Percentiles rank a stretch among this genome's conserved stretches.
Conservation (phyloP, 2,329 filamentous ascomycete species). For the Colletotrichum sp. region DNA sequence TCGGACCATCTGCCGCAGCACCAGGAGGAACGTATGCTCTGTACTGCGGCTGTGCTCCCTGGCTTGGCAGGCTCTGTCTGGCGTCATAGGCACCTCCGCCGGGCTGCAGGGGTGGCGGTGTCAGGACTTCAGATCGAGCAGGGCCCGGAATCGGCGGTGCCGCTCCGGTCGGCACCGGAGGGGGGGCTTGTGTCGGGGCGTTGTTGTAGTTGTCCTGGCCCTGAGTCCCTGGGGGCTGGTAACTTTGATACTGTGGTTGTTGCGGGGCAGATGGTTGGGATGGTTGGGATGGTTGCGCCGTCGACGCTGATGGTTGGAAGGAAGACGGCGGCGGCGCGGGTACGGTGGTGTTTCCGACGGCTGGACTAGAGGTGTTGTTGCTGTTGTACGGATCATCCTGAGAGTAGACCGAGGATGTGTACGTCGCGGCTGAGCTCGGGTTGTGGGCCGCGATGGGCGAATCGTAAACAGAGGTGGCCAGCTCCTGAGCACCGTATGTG, state of each 20-base stretch:
- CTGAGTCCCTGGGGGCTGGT: conserved; percentile 38
- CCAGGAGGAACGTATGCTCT: conserved; percentile 63
- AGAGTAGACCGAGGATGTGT: conserved; percentile 52
- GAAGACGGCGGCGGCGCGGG: conserved; percentile 28
- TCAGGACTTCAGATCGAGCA: conserved; percentile 21
- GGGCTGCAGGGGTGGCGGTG: conserved; percentile 49
- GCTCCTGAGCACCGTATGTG: conserved; percentile 76
- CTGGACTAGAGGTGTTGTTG: conserved; percentile 38
- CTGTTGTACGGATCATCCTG: conserved; percentile 55
- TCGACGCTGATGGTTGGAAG: conserved; percentile 20
- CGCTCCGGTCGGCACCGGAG: conserved; percentile 37
- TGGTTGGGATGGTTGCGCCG: conserved; percentile 22
- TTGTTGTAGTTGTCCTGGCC: conserved; percentile 33
- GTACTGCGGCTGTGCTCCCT: conserved; percentile 55
- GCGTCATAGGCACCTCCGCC: conserved; percentile 53
- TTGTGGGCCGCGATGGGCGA: conserved; percentile 68
- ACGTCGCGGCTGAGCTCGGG: conserved; percentile 46
- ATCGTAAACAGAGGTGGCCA: conserved; percentile 79
- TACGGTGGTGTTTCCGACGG: conserved; percentile 31
- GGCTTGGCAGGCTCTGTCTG: conserved; percentile 55
- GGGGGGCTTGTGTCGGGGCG: conserved; percentile 27
- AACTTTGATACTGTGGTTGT: conserved; percentile 44
- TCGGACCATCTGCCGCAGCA: conserved; percentile 41
- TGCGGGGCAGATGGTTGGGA: conserved; percentile 25
- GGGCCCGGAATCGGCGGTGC: conserved; percentile 44